These are phyloP conservation scores for Arabis hirsuta DNA, from an alignment of 345 rosid species.

Conservation along the genomic window DNA sequence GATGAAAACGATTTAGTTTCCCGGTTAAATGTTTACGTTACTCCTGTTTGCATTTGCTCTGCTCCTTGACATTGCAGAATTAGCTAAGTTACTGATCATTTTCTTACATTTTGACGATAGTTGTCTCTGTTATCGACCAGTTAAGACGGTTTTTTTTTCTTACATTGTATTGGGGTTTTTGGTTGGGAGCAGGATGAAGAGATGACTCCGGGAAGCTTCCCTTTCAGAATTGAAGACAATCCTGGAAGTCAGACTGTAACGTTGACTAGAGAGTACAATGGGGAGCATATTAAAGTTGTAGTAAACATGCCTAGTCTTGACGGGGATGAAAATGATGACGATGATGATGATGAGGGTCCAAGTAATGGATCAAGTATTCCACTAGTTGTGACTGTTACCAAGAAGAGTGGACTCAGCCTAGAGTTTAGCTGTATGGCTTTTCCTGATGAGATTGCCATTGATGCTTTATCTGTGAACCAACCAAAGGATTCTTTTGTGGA, in stretches of 20 bases:
- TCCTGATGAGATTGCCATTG: constrained; percentile 70
- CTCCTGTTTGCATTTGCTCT: constrained; percentile 7
- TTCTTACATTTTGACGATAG: neutral
- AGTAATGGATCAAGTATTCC: constrained; percentile 62
- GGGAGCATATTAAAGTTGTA: constrained; percentile 66
- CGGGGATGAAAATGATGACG: constrained; percentile 37
- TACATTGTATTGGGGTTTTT: constrained; percentile 21
- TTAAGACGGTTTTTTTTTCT: neutral
- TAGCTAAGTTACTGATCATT: neutral
- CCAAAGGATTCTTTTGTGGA: constrained; percentile 54
- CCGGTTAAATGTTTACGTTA: neutral
- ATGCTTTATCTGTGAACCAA: constrained; percentile 57
- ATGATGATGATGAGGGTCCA: constrained; percentile 47
- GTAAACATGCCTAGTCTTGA: constrained; percentile 81
- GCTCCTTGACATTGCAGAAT: constrained; percentile 4
- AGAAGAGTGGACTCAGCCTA: constrained; percentile 58
- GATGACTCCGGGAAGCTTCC: constrained; percentile 59
- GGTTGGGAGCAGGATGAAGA: constrained; percentile 54
- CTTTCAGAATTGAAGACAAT: constrained; percentile 73
- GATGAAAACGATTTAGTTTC: neutral
- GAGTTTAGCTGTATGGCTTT: constrained; percentile 74
- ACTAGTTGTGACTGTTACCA: constrained; percentile 64
- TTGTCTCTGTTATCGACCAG: neutral
- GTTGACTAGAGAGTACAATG: constrained; percentile 70
- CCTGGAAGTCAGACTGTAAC: constrained; percentile 66